Evolutionary conservation across 192 early-diverging fungal species (phyloP).

Genomic region (Chytriomyces hyalinus): DNA sequence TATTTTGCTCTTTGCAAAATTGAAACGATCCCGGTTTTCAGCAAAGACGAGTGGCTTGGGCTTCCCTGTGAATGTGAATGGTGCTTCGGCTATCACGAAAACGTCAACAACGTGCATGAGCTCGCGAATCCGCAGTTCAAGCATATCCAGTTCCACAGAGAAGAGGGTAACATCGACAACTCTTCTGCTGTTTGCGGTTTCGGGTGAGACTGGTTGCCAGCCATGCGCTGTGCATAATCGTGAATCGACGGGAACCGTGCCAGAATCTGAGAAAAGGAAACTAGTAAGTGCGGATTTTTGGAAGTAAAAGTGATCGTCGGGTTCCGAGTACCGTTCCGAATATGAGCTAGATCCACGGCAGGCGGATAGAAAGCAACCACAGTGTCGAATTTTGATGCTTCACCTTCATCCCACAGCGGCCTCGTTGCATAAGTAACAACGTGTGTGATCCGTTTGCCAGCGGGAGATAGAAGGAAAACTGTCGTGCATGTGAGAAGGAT

Average conservation of each 20-base stretch:
- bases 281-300: background rate
- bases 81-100: constrained; percentile 65
- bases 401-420: constrained; percentile 28
- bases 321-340: too few species aligned
- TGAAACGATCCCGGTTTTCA: constrained; percentile 55
- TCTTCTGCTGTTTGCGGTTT: background rate
- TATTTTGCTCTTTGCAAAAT: constrained; percentile 62
- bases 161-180: constrained; percentile 69
- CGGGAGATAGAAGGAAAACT: background rate
- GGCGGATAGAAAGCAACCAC: constrained; percentile 12
- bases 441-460: background rate
- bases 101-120: constrained; percentile 62
- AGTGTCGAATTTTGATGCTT: background rate
- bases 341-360: background rate
- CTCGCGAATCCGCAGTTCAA: constrained; percentile 62
- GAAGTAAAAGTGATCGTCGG: too few species aligned
- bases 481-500: background rate
- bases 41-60: constrained; percentile 54
- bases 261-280: background rate
- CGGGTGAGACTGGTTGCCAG: constrained; percentile 43
- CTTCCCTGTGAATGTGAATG: constrained; percentile 60
- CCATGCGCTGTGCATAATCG: constrained; percentile 54
- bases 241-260: background rate
- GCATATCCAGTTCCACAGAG: constrained; percentile 67
- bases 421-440: constrained; percentile 33